Base-by-base conservation (phyloP, 2,329 filamentous ascomycete species). In the Epicoccum sorghinum region DNA sequence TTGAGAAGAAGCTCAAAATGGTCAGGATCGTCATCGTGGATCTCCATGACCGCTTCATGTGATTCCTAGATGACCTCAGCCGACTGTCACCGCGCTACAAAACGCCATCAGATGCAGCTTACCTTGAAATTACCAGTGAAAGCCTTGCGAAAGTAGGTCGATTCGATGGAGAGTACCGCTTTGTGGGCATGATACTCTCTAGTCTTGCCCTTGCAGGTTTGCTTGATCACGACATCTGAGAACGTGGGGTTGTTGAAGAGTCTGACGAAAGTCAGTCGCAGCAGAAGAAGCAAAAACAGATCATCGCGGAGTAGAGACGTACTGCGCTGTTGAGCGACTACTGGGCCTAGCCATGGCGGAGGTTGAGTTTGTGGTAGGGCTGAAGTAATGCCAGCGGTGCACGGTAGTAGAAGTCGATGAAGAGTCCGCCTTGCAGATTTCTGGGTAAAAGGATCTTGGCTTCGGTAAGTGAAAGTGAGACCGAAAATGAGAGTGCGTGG, bases 121-220 rank as follows among this genome's bases (percentile, higher is more conserved):
- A 57, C 57, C 45, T 61, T 49, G 59, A 56, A 63, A 14, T 47
- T 41, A 4, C 57, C 60, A 3, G 43, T 52, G 39, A 65, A 58
- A 7, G 48, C 53, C 6, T 47, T 55, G 40, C 32, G 33, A 38
- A 64, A 62, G 50, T 27, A 59, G 3, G 10, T 6, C 9, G 58
- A 63, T 9, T 49, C 38, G 2, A 24, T 38, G 39, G 48, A 52
- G 2, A 62, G 45, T 1, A 57, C 37, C 3, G 41, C 37, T 22
- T 55, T 60, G 48, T 58, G 60, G 4, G 44, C 58, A 27, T 49
- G 24, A 27, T 61, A 63, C 36, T 58, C 55, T 10, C 18, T 14
- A 1, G 35, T 42, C 3, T 45, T 6, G 13, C 47, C 47, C 8
- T 49, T 36, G 30, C 9, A 24, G 22, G 36, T 45, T n/a, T 57